Base-by-base conservation (phyloP, 2,329 filamentous ascomycete species). In the Fusarium sp. region DNA sequence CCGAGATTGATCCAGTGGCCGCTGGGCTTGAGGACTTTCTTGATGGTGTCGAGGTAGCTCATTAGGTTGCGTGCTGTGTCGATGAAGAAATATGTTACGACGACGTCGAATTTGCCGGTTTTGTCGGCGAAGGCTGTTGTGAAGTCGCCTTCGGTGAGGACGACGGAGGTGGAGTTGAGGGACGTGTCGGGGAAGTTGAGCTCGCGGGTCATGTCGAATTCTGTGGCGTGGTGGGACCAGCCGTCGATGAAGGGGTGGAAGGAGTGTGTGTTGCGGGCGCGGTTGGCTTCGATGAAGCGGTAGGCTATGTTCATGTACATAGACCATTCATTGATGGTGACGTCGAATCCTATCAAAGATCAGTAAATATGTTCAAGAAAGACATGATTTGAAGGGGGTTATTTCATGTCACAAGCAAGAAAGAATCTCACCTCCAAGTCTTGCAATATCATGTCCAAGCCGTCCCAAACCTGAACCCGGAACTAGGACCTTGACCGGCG, bases 81-180 rank as follows among this genome's bases (percentile, higher is more conserved):
- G 65, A 88, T 87, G 74, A 88, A 88, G 75, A 88, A 88, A 42
- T 87, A 81, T 0, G 86, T 87, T 0, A 87, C 73, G 0, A 88
- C 74, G 1, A 81, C 77, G 52, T 88, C 85, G 70, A 80, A 88
- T 6, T 67, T 49, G 1, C 70, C 68, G 1, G 63, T 48, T 2
- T 73, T 38, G 4, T 70, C 56, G 40, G 47, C 43, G 61, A 82
- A 82, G 4, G 67, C 75, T 1, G 80, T 82, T 0, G 81, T 85
- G 63, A 88, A 88, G 67, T 88, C 86, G 1, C 85, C 86, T 67
- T 88, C 86, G 0, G 86, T 77, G 1, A 86, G 77, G 1, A 85
- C 62, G 0, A 87, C 81, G 0, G 74, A 67, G 9, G 73, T 74
- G 1, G 77, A 54, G 50, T 80, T 74, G 19, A 81, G 52, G 1